phyloP scores from a whole-genome alignment of 805 yeast species.

The Sugiyamaella marilandica region DNA sequence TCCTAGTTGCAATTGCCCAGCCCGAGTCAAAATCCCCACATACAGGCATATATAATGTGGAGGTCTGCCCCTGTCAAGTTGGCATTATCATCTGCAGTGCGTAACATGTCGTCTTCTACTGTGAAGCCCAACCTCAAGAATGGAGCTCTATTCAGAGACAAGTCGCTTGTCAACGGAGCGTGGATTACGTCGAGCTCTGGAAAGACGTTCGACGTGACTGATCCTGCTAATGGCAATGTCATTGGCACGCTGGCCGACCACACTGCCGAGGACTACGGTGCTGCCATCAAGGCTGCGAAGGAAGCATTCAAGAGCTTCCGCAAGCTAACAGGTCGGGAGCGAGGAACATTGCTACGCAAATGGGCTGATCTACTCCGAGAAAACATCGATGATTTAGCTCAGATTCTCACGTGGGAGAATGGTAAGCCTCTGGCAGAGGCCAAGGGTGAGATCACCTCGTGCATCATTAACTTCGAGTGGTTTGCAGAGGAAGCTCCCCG shows the following conservation, averaged over 20 bases:
- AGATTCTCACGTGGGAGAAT: slow-evolving; percentile 60
- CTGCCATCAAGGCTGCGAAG: slow-evolving; percentile 54
- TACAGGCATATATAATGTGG: neutral
- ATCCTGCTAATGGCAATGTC: slow-evolving; percentile 64
- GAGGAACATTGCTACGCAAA: slow-evolving; percentile 49
- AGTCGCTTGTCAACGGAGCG: slow-evolving; percentile 54
- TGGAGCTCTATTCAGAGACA: slow-evolving; percentile 21
- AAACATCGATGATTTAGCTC: slow-evolving; percentile 62
- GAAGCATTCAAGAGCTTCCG: slow-evolving; percentile 50
- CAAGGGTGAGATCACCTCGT: slow-evolving; percentile 60
- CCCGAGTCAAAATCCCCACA: neutral
- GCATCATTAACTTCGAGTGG: slow-evolving; percentile 84
- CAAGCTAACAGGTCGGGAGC: slow-evolving; percentile 50
- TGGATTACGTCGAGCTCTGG: slow-evolving; percentile 51
- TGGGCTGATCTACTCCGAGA: slow-evolving; percentile 52
- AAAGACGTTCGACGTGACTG: slow-evolving; percentile 56
- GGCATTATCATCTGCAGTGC: neutral
- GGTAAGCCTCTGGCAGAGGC: slow-evolving; percentile 73
- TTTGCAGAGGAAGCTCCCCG: slow-evolving; percentile 73
- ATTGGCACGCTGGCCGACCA: slow-evolving; percentile 55
- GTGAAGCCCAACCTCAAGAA: slow-evolving; percentile 15
- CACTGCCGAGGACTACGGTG: slow-evolving; percentile 44
- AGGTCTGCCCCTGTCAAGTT: neutral
- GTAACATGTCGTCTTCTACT: slow-evolving; percentile 6
- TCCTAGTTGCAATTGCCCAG: neutral